Evolutionary conservation across 371 early-diverging fungal genomes (phyloP).

Genomic region (Lichtheimia ornata): DNA sequence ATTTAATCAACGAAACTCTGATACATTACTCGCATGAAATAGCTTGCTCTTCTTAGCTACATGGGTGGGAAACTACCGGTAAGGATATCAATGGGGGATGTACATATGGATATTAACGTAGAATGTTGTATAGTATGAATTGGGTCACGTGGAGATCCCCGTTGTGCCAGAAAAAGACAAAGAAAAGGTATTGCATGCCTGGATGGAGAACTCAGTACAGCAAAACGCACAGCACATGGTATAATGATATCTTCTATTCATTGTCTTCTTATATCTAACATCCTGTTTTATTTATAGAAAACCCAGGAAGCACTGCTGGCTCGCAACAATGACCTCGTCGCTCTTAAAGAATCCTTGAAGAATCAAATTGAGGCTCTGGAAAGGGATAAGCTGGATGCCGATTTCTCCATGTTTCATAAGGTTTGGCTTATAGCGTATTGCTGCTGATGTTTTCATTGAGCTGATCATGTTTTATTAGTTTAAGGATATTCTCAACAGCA

Average conservation of each 20-base stretch:
- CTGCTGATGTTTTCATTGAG: background rate
- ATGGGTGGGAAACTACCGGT: slow-evolving; percentile 11
- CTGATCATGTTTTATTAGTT: background rate
- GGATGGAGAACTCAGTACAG: slow-evolving; percentile 16
- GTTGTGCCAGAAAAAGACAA: slow-evolving; percentile 1
- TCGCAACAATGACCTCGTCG: slow-evolving; percentile 13
- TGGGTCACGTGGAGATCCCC: slow-evolving; percentile 6
- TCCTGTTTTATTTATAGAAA: background rate
- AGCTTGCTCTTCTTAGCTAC: slow-evolving; percentile 13
- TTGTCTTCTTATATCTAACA: background rate
- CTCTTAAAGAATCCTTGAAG: slow-evolving; percentile 8
- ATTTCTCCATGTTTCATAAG: slow-evolving; percentile 11
- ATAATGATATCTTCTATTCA: background rate
- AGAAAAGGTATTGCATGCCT: background rate
- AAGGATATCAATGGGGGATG: background rate
- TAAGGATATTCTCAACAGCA: slow-evolving; percentile 15
- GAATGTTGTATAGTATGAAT: slow-evolving; percentile 6
- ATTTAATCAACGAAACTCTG: background rate
- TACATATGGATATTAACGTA: too few relatives aligned
- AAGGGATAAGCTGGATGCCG: slow-evolving; percentile 14
- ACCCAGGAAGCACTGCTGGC: slow-evolving; percentile 3
- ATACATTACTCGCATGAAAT: background rate
- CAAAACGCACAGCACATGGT: slow-evolving; percentile 7
- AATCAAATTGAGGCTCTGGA: slow-evolving; percentile 8
- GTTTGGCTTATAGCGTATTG: background rate